Conservation (phyloP, 2,329 filamentous ascomycete species). For the Emergomyces orientalis region DNA sequence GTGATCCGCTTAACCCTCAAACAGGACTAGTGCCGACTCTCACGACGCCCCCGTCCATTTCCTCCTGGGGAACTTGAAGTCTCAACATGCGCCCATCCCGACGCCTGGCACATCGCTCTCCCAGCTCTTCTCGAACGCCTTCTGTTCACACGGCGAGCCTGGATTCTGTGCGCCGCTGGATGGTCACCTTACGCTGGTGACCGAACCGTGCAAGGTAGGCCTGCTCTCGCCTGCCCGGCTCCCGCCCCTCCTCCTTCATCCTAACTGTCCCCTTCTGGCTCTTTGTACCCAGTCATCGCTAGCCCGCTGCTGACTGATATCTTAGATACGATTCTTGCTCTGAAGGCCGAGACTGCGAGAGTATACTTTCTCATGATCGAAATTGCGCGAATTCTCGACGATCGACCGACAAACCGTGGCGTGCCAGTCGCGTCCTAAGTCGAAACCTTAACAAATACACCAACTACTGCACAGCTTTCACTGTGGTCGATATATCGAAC, state of each 20-base stretch:
- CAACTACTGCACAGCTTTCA: slow-evolving; percentile 12
- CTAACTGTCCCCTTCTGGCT: not conserved
- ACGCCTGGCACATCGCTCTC: slow-evolving; percentile 3
- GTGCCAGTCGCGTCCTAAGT: slow-evolving; percentile 29
- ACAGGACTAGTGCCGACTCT: slow-evolving; percentile 11
- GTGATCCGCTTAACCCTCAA: slow-evolving; percentile 7
- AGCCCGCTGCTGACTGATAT: slow-evolving; percentile 7
- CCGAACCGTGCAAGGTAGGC: slow-evolving; percentile 10
- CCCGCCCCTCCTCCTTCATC: slow-evolving; percentile 9
- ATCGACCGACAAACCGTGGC: slow-evolving; percentile 25
- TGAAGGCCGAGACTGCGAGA: slow-evolving; percentile 11
- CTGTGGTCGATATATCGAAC: slow-evolving; percentile 9
- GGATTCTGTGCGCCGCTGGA: slow-evolving; percentile 5
- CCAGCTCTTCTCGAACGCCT: not conserved
- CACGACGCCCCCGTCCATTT: slow-evolving; percentile 14
- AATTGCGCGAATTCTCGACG: slow-evolving; percentile 22
- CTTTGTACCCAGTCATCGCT: slow-evolving; percentile 4
- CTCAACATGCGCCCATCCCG: slow-evolving; percentile 13
- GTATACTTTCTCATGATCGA: slow-evolving; percentile 28
- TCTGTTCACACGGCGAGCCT: not conserved
- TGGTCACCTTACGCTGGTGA: slow-evolving; percentile 9
- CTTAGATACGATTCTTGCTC: slow-evolving; percentile 8
- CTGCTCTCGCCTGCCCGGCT: slow-evolving; percentile 6
- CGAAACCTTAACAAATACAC: not conserved
- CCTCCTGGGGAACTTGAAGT: slow-evolving; percentile 10